Evolutionary conservation across 768 basidiomycete species (phyloP), one percentile per base, ranked within the genome.

Genomic region (Xerocomellus chrysenteron): DNA sequence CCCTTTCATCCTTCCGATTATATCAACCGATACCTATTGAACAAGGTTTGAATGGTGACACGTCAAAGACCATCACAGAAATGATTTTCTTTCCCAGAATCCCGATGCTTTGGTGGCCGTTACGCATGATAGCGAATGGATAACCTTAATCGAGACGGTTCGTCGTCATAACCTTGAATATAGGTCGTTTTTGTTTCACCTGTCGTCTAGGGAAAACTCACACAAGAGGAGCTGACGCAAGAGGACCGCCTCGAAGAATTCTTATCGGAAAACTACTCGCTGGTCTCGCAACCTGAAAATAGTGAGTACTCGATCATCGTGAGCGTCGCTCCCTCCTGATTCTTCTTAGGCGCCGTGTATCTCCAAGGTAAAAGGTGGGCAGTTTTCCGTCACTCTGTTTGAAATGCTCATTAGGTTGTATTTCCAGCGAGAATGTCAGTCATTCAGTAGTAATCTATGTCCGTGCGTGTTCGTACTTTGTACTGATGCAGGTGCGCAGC

Each of bases 1-100:
- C 56, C 59, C 3, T 42, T 50, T n/a, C 58, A 62, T 36, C 54
- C 60, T 13, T 54, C 48, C 5, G 56, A 60, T 26, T 2, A 39
- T 2, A 54, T 60, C 26, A 60, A 56, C 10, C 39, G 11, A 12
- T 58, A 41, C 17, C 14, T 54, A 42, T 35, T 60, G 43, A 41
- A 48, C 5, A 36, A 55, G 48, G 57, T 58, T 30, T 33, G 42
- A 7, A 33, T 16, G 8, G 14, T 30, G 24, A 6, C 19, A 13
- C 35, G 8, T 33, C 9, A 9, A 6, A 14, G n/a, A 19, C 9
- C 7, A 14, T 50, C 8, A 8, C 14, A 43, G 17, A 5, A 30
- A 3, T 17, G 21, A 37, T 21, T 16, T 46, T 46, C n/a, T 19
- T 17, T 4, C 1, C 19, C 37, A 58, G 57, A 10, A 36, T 43